Base-by-base conservation (phyloP, 176 grass and related monocot species). In the Avena atlantica region DNA sequence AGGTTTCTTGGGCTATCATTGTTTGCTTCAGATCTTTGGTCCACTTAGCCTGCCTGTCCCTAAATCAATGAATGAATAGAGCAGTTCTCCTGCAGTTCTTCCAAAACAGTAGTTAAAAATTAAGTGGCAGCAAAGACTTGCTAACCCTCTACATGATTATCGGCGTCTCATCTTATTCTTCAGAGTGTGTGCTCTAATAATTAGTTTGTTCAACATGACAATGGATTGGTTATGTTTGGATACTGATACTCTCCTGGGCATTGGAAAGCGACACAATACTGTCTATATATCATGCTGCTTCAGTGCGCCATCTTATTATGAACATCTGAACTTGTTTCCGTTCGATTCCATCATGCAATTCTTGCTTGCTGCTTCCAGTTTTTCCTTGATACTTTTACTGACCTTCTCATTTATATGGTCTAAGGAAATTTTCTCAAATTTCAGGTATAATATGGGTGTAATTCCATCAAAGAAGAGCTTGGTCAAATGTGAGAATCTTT, bases 381-480 rank as follows among this genome's bases (percentile, higher is more conserved):
- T 23, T 67, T 47, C 6, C 44, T 50, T 62, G 11, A 37, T 47
- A 17, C 5, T 48, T 29, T 82, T 42, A 13, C 25, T 59, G 61
- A 1, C 21, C n/a, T 31, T 12, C 47, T 81, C 65, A 72, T 86
- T 23, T 44, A 21, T 90, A 15, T 48, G 51, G n/a, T 31, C 21
- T 85, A 63, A 81, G 2, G 0, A 85, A 74, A 0, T 91, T 21
- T 79, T 79, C 14, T 82, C 14, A 31, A 60, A 25, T 91, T 91
- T 74, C 90, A 95, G 88, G 70, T 95, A 95, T 21, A 92, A 98
- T 80, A 98, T 98, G 89, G 93, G 93, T 44, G 90, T 93, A 58
- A 93, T 93, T 80, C 80, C 91, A 19, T 89, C 91, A 61, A 98
- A 92, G 84, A 91, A 86, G 81, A 94, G 82, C 84, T 89, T 98